These are phyloP conservation scores for Septoria linicola DNA, from an alignment of 2,329 filamentous ascomycete genomes.

Conservation along the genomic window DNA sequence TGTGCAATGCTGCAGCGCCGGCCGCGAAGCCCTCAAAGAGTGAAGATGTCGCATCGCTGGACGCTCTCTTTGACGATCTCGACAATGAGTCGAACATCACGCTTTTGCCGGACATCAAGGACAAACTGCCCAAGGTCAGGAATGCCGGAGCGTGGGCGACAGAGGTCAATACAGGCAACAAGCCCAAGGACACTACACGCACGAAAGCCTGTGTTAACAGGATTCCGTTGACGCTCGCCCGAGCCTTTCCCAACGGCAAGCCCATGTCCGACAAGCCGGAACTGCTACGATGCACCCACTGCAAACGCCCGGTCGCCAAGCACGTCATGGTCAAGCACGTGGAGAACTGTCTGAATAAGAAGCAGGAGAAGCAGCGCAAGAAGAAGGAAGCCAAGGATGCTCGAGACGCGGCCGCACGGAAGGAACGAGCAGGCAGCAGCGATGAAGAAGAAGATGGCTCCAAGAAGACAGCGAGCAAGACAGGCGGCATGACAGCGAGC, in stretches of 20 bases:
- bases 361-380: slow-evolving; percentile 64
- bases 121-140: slow-evolving; percentile 33
- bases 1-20: slow-evolving; percentile 28
- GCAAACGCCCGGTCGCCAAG: slow-evolving; percentile 82
- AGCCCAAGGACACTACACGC: slow-evolving; percentile 22
- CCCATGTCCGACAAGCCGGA: slow-evolving; percentile 79
- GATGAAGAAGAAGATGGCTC: slow-evolving; percentile 40
- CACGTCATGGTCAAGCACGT: slow-evolving; percentile 76
- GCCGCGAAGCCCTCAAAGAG: slow-evolving; percentile 22
- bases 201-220: slow-evolving; percentile 46
- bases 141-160: slow-evolving; percentile 38
- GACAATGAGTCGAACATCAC: slow-evolving; percentile 24
- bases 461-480: slow-evolving; percentile 35
- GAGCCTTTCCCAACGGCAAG: slow-evolving; percentile 77
- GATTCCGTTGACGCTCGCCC: slow-evolving; percentile 72
- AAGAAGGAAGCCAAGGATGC: slow-evolving; percentile 63
- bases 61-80: slow-evolving; percentile 35
- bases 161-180: slow-evolving; percentile 28
- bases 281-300: slow-evolving; percentile 83
- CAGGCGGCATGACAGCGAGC: slow-evolving; percentile 35
- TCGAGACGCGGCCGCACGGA: slow-evolving; percentile 50
- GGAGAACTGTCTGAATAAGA: slow-evolving; percentile 76
- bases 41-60: slow-evolving; percentile 29
- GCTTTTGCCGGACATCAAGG: slow-evolving; percentile 32
- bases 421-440: slow-evolving; percentile 43